Evolutionary conservation across 352 stramenopile species (phyloP), one percentile per base, ranked within the genome.

Genomic region (Globisporangium splendens): DNA sequence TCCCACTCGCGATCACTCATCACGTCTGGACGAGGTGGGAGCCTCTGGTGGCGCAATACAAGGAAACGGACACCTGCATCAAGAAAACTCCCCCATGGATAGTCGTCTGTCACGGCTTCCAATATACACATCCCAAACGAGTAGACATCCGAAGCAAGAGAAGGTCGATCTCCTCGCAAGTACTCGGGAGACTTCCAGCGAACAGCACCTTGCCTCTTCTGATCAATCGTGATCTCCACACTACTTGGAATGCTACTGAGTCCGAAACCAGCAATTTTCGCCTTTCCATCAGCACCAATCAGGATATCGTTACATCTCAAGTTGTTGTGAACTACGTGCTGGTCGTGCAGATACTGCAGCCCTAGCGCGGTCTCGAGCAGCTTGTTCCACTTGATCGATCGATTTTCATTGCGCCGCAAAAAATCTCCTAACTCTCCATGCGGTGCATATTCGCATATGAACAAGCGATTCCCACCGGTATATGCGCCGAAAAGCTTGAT

Each of bases 71-170:
- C 33, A 31, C 6, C 28, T 7, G 15, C 22, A n/a, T n/a, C n/a
- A n/a, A n/a, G n/a, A n/a, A n/a, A n/a, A n/a, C n/a, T 28, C 18
- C 28, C 56, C 50, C 56, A 54, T 31, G 50, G 43, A 55, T 15
- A 13, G n/a, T 38, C 39, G n/a, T 28, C 41, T 7, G 48, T 55
- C n/a, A 47, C 17, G 4, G 44, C 50, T 21, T 67, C 54, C 12
- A 67, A 3, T 10, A 67, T 54, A 15, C 61, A 67, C 61, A 67
- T 67, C 8, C 61, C 61, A 38, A 67, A 58, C 21, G 61, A 35
- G 31, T 59, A 67, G 18, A 67, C 33, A 18, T 63, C 61, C 11
- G 61, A 67, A 18, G 31, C 49, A 15, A 58, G 43, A 15, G 53
- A 53, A 8, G 42, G 28, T 18, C 54, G 22, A 8, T 49, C 43